Evolutionary conservation across 306 rosid genomes (phyloP).

Genomic region (Lathyrus aphaca): DNA sequence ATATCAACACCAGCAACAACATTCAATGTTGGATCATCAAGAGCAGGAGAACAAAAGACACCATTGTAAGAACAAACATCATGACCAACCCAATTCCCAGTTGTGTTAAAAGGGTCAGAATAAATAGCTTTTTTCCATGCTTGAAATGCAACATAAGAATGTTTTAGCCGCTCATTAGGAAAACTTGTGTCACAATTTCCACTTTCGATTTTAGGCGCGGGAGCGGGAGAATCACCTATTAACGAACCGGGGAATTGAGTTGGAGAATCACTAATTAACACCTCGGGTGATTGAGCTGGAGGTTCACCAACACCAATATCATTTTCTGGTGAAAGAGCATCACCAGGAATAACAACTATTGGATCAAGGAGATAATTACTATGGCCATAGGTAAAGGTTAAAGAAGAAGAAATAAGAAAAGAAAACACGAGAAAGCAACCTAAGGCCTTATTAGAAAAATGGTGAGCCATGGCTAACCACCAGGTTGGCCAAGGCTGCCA

Average conservation of each 20-base stretch:
- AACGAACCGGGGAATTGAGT: neutral
- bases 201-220: neutral
- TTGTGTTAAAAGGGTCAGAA: slow-evolving; percentile 50
- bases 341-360: neutral
- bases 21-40: slow-evolving; percentile 43
- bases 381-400: slow-evolving; percentile 27
- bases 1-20: slow-evolving; percentile 62
- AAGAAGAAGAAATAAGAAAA: slow-evolving; percentile 25
- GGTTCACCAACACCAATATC: neutral
- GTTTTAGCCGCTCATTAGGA: slow-evolving; percentile 37
- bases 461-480: slow-evolving; percentile 52
- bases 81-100: slow-evolving; percentile 48
- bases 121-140: slow-evolving; percentile 51
- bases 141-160: slow-evolving; percentile 48
- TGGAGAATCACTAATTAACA: neutral
- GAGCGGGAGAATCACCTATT: neutral
- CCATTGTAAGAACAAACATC: slow-evolving; percentile 62
- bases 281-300: neutral
- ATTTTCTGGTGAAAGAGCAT: neutral
- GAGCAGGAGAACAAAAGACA: slow-evolving; percentile 54
- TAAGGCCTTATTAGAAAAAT: slow-evolving; percentile 44
- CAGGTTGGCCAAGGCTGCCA: slow-evolving; percentile 59
- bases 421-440: slow-evolving; percentile 41
- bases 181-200: neutral
- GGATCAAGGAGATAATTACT: neutral